Evolutionary conservation across 176 grass and related monocot species (phyloP).

Genomic region (Chloris gayana): DNA sequence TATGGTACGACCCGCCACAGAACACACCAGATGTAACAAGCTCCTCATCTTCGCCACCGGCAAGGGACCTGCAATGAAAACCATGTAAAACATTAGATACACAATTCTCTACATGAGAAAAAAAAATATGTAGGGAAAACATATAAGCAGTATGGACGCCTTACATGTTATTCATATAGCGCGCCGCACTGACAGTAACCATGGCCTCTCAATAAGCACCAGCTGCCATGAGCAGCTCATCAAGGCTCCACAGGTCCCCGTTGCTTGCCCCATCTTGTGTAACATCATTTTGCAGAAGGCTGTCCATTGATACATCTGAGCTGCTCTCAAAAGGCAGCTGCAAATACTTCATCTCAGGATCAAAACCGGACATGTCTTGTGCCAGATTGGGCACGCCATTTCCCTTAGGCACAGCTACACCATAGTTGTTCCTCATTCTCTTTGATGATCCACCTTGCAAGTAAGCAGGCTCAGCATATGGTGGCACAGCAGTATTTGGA

Average conservation of each 20-base stretch:
- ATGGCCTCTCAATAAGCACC: conserved; percentile 47
- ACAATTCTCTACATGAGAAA: background rate
- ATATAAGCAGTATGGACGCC: background rate
- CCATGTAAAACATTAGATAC: background rate
- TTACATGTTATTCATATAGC: conserved; percentile 22
- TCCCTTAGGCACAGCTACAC: conserved; percentile 49
- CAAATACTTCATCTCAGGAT: conserved; percentile 59
- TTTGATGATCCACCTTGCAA: conserved; percentile 40
- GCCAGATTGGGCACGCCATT: conserved; percentile 27
- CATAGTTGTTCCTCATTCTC: conserved; percentile 59
- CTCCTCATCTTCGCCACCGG: conserved; percentile 36
- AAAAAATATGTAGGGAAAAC: background rate
- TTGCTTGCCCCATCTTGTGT: conserved; percentile 33
- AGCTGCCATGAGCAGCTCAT: conserved; percentile 63
- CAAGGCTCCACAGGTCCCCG: conserved; percentile 57
- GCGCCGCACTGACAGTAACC: background rate
- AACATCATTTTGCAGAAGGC: conserved; percentile 34
- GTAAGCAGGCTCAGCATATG: conserved; percentile 35
- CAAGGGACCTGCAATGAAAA: conserved; percentile 32
- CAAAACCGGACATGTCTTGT: conserved; percentile 42
- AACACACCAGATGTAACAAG: conserved; percentile 12
- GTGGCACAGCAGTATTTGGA: conserved; percentile 25
- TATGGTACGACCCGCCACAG: background rate
- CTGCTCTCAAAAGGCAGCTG: conserved; percentile 49
- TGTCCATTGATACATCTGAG: conserved; percentile 56